Conservation (phyloP, 371 early-diverging fungal species). For the Rhizopus stolonifer region DNA sequence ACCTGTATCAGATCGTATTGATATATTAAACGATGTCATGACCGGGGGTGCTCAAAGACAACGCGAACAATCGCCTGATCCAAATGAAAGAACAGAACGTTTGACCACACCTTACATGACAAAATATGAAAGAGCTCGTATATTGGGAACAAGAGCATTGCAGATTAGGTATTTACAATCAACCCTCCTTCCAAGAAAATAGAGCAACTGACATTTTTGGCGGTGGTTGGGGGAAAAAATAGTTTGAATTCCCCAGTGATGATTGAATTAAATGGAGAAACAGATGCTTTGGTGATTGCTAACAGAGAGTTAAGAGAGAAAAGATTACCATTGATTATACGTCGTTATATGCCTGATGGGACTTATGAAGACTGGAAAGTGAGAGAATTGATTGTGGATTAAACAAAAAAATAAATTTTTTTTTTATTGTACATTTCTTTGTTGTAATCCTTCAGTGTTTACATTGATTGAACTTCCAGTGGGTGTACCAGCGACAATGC, state of each 20-base stretch:
- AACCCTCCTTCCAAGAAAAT: background rate
- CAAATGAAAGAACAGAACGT: constrained; percentile 54
- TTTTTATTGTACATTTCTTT: constrained; percentile 21
- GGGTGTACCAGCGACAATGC: constrained; percentile 48
- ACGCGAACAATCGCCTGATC: constrained; percentile 5
- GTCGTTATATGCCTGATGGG: constrained; percentile 94
- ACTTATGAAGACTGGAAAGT: constrained; percentile 97
- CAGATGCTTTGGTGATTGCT: constrained; percentile 95
- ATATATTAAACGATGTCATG: constrained; percentile 38
- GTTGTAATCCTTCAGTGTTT: constrained; percentile 38
- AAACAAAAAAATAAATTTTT: constrained; percentile 7
- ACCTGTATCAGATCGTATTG: constrained; percentile 13
- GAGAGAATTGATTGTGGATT: constrained; percentile 77
- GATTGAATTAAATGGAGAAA: constrained; percentile 94
- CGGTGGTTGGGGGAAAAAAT: background rate
- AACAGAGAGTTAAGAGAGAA: constrained; percentile 90
- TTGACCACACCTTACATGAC: constrained; percentile 98
- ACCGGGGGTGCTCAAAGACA: constrained; percentile 7
- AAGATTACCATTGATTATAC: constrained; percentile 93
- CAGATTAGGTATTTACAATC: constrained; percentile 80
- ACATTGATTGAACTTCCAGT: constrained; percentile 46
- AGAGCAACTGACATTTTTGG: background rate
- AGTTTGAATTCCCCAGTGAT: constrained; percentile 97
- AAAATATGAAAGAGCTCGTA: constrained; percentile 96
- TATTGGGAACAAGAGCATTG: constrained; percentile 88